Evolutionary conservation across 805 yeast species (phyloP), one percentile per base, ranked within the genome.

Genomic region (Komagataella pseudopastoris): DNA sequence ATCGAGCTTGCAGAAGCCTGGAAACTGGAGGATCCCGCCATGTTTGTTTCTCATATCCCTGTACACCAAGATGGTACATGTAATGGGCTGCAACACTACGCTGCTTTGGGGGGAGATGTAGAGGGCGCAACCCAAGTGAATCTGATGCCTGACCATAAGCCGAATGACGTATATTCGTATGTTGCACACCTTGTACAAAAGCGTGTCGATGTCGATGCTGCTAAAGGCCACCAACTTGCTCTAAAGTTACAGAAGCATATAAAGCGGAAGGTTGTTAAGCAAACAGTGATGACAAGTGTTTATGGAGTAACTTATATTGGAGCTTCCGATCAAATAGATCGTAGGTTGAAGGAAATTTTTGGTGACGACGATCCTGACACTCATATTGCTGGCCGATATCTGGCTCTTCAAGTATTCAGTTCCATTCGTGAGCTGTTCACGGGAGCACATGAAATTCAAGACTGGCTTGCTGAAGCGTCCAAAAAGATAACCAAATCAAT

Each of bases 271-370:
- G 83, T 93, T 48, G 96, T 93, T 44, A 91, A 91, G 63, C 99
- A 91, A 64, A 88, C 99, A 0, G 98, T 91, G 23, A 91, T 91
- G 99, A 91, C 99, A 0, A 90, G 89, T 60, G 99, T 91, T 44
- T 91, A 91, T 63, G 99, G 99, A 60, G 99, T 91, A 10, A 91
- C 99, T 0, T 88, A 78, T 62, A 77, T 88, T 55, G 99, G 99
- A 16, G 99, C 98, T 0, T 79, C 88, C 16, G 83, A 82, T 3
- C 99, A 91, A 68, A 88, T 91, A 60, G 78, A 80, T 52, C 85
- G 83, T 60, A 90, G 90, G 62, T 69, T 91, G 52, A 77, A 76
- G 30, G 82, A 79, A 49, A 65, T 78, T 50, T 70, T 77, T 51
- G 72, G 71, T 48, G 66, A 63, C 20, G 60, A 56, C 43, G 70